A percentile compares a stretch with the other conserved stretches of the same genome.
Evolutionary conservation across 106 monocot species (phyloP).

Genomic region (Allium fistulosum): DNA sequence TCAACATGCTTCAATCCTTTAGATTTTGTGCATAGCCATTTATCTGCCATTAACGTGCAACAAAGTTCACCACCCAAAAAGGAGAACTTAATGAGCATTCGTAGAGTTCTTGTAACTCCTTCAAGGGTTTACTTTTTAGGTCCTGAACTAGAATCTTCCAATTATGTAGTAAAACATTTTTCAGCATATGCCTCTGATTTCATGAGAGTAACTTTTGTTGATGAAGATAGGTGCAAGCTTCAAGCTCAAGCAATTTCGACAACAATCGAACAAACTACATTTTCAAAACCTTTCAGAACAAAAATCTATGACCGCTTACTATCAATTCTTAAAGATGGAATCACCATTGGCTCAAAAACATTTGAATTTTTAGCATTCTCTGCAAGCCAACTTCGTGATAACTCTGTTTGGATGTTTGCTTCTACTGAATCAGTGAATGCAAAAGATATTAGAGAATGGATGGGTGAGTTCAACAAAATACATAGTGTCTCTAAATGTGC

Average conservation of each 20-base stretch:
- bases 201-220: constrained; percentile 88
- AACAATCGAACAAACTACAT: constrained; percentile 32
- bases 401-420: constrained; percentile 98
- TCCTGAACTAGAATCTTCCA: constrained; percentile 74
- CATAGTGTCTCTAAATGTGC: constrained; percentile 89
- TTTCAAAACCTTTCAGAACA: constrained; percentile 57
- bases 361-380: constrained; percentile 99
- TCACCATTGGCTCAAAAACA: constrained; percentile 60
- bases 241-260: constrained; percentile 58
- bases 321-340: constrained; percentile 61
- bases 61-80: constrained; percentile 5
- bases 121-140: constrained; percentile 81
- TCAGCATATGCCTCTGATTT: constrained; percentile 70
- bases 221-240: constrained; percentile 90
- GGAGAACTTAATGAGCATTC: constrained; percentile 62
- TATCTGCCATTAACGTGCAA: constrained; percentile 12
- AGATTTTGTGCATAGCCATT: constrained; percentile 44
- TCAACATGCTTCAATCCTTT: constrained; percentile 75
- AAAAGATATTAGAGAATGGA: constrained; percentile 71
- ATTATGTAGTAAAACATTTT: constrained; percentile 60
- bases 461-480: constrained; percentile 78
- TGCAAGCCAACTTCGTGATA: constrained; percentile 86
- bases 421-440: constrained; percentile 52
- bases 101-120: constrained; percentile 81
- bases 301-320: constrained; percentile 55